Conservation (phyloP, 208 protist genomes). For the Crithidia acanthocephali region DNA sequence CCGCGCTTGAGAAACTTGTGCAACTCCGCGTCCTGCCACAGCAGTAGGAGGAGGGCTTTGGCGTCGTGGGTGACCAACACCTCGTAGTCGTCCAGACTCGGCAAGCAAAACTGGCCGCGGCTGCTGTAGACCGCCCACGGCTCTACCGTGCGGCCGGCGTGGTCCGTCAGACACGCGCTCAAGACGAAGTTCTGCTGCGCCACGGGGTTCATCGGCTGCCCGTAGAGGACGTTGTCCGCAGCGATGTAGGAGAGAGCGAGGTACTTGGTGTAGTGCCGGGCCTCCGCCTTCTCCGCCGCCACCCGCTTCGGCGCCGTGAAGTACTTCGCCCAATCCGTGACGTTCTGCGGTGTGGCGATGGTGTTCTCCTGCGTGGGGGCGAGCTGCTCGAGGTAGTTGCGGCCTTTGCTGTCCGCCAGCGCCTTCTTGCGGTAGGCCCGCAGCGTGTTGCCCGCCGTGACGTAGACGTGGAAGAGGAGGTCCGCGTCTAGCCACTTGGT, state of each 20-base stretch:
- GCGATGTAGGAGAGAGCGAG: slow-evolving; percentile 70
- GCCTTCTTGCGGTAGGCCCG: slow-evolving; percentile 50
- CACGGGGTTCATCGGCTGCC: slow-evolving; percentile 64
- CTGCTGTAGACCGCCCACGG: slow-evolving; percentile 64
- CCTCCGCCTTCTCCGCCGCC: slow-evolving; percentile 51
- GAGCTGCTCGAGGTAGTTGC: slow-evolving; percentile 11
- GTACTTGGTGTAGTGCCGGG: slow-evolving; percentile 56
- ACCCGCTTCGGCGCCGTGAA: slow-evolving; percentile 49
- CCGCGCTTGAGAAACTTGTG: slow-evolving; percentile 72
- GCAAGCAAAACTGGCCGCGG: slow-evolving; percentile 66
- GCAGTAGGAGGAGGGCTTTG: slow-evolving; percentile 73
- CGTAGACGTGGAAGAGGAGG: slow-evolving; percentile 59
- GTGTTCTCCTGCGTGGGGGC: slow-evolving; percentile 16
- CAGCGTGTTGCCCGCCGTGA: slow-evolving; percentile 54
- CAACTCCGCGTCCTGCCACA: slow-evolving; percentile 67
- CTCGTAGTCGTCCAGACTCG: slow-evolving; percentile 65
- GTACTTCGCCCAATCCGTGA: slow-evolving; percentile 60
- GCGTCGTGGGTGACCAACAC: slow-evolving; percentile 82
- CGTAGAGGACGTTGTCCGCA: slow-evolving; percentile 68
- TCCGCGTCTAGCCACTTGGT: slow-evolving; percentile 56
- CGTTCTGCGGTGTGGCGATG: slow-evolving; percentile 33
- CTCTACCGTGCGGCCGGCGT: slow-evolving; percentile 50
- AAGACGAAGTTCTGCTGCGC: slow-evolving; percentile 64
- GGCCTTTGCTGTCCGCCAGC: slow-evolving; percentile 21
- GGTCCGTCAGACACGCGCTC: slow-evolving; percentile 60